Evolutionary conservation across 108 stramenopile species (phyloP).

Genomic region (Chaetoceros tenuissimus): DNA sequence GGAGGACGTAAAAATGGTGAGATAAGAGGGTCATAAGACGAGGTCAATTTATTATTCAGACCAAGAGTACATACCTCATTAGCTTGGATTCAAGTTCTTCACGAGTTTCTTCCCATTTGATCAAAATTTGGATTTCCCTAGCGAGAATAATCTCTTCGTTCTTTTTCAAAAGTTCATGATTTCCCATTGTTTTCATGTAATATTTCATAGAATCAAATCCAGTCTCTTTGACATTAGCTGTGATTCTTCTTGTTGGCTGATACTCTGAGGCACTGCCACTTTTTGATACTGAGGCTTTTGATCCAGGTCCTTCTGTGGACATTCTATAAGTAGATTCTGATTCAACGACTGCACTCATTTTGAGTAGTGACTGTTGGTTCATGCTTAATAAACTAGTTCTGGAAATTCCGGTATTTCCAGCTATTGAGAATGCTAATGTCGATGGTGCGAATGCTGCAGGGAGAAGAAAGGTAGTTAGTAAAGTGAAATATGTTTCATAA

Average conservation of each 20-base stretch:
- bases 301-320: not conserved
- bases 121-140: conserved; percentile 77
- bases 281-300: conserved; percentile 1
- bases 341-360: not conserved
- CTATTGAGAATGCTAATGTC: not conserved
- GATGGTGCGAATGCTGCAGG: not conserved
- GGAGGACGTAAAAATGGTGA: conserved; percentile 4
- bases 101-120: conserved; percentile 65
- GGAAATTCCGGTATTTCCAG: not conserved
- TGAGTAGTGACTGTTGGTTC: not conserved
- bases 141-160: conserved; percentile 84
- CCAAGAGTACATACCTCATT: conserved; percentile 30
- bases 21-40: not conserved
- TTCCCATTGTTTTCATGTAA: conserved; percentile 84
- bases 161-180: conserved; percentile 77
- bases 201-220: conserved; percentile 72
- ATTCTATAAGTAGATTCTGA: not conserved
- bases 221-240: conserved; percentile 61
- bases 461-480: too few species aligned
- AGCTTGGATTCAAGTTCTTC: conserved; percentile 62
- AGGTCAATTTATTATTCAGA: not conserved
- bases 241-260: conserved; percentile 27
- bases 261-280: not conserved
- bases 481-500: too few species aligned
- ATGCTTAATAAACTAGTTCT: not conserved